Conservation (phyloP, 2,329 filamentous ascomycete genomes). For the Cryphonectria naterciae region DNA sequence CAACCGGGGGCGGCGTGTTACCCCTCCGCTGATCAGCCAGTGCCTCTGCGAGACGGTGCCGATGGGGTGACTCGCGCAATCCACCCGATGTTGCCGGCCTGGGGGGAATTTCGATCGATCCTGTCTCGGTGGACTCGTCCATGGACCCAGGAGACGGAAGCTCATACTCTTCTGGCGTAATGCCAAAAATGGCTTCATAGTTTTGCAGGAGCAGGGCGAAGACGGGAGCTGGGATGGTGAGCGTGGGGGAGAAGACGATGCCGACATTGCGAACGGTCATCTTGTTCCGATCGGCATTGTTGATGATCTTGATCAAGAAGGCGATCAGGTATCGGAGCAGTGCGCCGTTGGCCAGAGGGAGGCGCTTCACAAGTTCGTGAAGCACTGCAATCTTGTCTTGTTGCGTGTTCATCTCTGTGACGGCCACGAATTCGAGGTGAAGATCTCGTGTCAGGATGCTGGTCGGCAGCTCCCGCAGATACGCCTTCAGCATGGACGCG, state of each 20-base stretch:
- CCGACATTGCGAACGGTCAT: slow-evolving; percentile 98
- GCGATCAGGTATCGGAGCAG: slow-evolving; percentile 83
- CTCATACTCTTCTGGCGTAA: slow-evolving; percentile 67
- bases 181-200: slow-evolving; percentile 82
- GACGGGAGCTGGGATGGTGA: slow-evolving; percentile 93
- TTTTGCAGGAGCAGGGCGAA: slow-evolving; percentile 94
- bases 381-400: slow-evolving; percentile 77
- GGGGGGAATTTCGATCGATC: slow-evolving; percentile 34
- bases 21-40: slow-evolving; percentile 41
- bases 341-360: slow-evolving; percentile 80
- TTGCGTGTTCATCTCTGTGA: slow-evolving; percentile 77
- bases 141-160: slow-evolving; percentile 52
- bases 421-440: slow-evolving; percentile 83
- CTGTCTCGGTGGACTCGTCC: slow-evolving; percentile 31
- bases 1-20: slow-evolving; percentile 53
- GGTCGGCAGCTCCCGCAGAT: slow-evolving; percentile 87
- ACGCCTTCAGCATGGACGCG: slow-evolving; percentile 90
- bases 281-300: slow-evolving; percentile 89
- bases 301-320: slow-evolving; percentile 90
- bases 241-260: slow-evolving; percentile 95
- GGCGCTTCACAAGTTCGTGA: slow-evolving; percentile 75
- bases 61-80: slow-evolving; percentile 53
- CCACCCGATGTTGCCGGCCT: slow-evolving; percentile 54
- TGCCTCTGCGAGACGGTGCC: slow-evolving; percentile 52
- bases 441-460: slow-evolving; percentile 91